Base-by-base conservation (phyloP, 1,284 basidiomycete genomes). In the Naganishia cerealis region DNA sequence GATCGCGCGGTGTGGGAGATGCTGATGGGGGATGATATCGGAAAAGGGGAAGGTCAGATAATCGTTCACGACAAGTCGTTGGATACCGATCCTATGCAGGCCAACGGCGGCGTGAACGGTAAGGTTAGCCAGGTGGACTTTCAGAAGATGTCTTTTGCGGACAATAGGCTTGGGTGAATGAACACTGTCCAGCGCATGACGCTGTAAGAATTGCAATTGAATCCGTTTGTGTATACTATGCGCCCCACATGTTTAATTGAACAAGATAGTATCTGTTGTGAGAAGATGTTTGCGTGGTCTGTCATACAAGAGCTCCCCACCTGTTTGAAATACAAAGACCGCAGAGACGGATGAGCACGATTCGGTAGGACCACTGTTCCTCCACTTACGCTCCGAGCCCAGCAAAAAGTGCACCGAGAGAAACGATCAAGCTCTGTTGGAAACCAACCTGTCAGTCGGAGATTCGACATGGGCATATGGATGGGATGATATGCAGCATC, bases 281-380 rank as follows among this genome's bases (percentile, higher is more conserved):
- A 52, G 26, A 24, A 40, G 12, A 16, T 40, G 39, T 38, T 52
- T 8, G 5, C 24, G 8, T n/a, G 2, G 8, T 42, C n/a, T 3
- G 21, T 57, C 63, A 81, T 2, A 81, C 79, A 16, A 81, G 68
- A 7, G 79, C 80, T 33, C 80, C 80, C 80, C 80, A 81, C 8
- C 68, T 70, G 21, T 21, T 50, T 21, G 40, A 46, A 13, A 36
- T n/a, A 16, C 9, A 42, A 57, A 16, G 12, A 36, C 46, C 26
- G 36, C 16, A 62, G 24, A 38, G 2, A 39, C 26, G 18, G 7
- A 18, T 33, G 2, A 36, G 16, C 12, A 10, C 53, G 52, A 7
- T 1, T 5, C 3, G 26, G n/a, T 15, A 58, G 2, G 21, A 39
- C n/a, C 26, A 33, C 33, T 43, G 21, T 13, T 8, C 15, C 9